Evolutionary conservation across 371 early-diverging fungal species (phyloP).

Genomic region (Mortierella sp.): DNA sequence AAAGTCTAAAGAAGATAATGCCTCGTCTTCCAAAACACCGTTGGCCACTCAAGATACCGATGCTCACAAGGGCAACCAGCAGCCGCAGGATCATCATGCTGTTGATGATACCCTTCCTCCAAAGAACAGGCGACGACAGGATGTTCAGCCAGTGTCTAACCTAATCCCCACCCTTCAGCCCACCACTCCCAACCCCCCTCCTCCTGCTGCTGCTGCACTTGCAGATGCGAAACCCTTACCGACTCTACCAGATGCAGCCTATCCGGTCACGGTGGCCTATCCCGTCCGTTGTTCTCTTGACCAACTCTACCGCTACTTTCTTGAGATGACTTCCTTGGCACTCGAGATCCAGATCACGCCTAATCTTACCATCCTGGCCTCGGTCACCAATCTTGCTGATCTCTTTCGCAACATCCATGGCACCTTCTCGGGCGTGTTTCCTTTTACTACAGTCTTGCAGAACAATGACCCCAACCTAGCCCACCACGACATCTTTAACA

Average conservation of each 20-base stretch:
- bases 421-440: conserved; percentile 52
- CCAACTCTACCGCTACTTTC: conserved; percentile 38
- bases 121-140: background rate
- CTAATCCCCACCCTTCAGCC: too few species aligned
- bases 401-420: conserved; percentile 45
- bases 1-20: conserved; percentile 12
- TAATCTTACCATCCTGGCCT: conserved; percentile 27
- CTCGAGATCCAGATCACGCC: conserved; percentile 48
- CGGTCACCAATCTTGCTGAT: conserved; percentile 40
- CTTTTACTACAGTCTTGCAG: conserved; percentile 28
- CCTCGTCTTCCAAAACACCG: background rate
- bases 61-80: background rate
- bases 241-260: conserved; percentile 40
- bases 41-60: background rate
- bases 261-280: conserved; percentile 47
- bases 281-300: conserved; percentile 48
- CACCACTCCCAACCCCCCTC: background rate
- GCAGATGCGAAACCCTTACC: conserved; percentile 39
- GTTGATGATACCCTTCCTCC: background rate
- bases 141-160: background rate
- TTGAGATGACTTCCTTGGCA: conserved; percentile 36
- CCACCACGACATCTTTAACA: conserved; percentile 21
- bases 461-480: conserved; percentile 19
- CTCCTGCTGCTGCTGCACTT: background rate
- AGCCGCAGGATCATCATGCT: background rate